A percentile compares a stretch with the other conserved stretches of the same genome.
These are phyloP conservation scores for Nematodospora anomalae DNA, from an alignment of 1,139 yeast species.

Conservation along the genomic window DNA sequence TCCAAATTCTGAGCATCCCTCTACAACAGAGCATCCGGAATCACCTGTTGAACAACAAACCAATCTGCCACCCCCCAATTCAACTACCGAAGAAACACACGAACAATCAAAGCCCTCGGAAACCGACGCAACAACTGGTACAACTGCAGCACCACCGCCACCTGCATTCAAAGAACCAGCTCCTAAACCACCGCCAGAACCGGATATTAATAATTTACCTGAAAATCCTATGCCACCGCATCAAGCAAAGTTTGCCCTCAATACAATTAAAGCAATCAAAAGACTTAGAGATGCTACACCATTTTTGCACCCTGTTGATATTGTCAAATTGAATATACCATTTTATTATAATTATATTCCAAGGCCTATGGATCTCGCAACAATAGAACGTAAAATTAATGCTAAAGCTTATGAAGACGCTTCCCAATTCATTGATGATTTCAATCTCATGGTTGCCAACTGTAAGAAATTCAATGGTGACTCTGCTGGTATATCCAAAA, in stretches of 20 bases:
- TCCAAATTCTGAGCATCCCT: background rate
- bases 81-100: background rate
- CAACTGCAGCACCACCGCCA: constrained; percentile 4
- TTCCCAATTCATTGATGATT: constrained; percentile 71
- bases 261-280: constrained; percentile 76
- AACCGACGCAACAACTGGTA: background rate
- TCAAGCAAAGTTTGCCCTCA: constrained; percentile 70
- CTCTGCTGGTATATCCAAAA: constrained; percentile 77
- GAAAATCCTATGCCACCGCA: constrained; percentile 78
- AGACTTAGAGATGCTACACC: constrained; percentile 92
- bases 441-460: constrained; percentile 80
- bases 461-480: constrained; percentile 85
- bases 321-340: constrained; percentile 84
- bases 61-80: constrained; percentile 2
- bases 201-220: constrained; percentile 70
- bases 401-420: constrained; percentile 71
- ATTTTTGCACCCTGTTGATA: constrained; percentile 86
- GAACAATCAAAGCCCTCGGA: no score
- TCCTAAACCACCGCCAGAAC: constrained; percentile 70
- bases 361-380: constrained; percentile 91
- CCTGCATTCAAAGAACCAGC: constrained; percentile 50
- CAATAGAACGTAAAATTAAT: constrained; percentile 78
- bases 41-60: constrained; percentile 3
- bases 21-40: background rate
- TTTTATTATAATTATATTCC: constrained; percentile 80